phyloP scores from a whole-genome alignment of 805 yeast species.

The Ogataea philodendri region DNA sequence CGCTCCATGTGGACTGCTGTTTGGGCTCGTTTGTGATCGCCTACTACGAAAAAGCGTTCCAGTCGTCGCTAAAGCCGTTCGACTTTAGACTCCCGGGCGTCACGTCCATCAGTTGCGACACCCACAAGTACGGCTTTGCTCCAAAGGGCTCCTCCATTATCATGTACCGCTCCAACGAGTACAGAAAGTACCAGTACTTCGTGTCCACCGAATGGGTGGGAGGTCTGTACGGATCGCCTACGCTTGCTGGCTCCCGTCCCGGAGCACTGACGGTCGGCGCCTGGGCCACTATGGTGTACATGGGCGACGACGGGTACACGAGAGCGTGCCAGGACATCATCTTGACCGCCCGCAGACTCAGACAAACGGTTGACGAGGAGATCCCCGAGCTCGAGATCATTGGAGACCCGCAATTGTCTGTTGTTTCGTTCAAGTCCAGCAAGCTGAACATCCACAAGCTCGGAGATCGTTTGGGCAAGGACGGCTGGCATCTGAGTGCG shows the following conservation, averaged over 20 bases:
- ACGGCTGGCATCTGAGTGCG: constrained; percentile 88
- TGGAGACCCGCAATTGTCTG: constrained; percentile 86
- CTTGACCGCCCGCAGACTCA: constrained; percentile 57
- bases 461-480: constrained; percentile 62
- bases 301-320: constrained; percentile 83
- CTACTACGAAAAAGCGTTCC: constrained; percentile 58
- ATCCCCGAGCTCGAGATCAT: constrained; percentile 62
- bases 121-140: constrained; percentile 98
- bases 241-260: constrained; percentile 94
- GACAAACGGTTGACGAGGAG: constrained; percentile 41
- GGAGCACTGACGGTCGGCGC: constrained; percentile 98
- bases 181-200: constrained; percentile 82
- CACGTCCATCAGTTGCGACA: constrained; percentile 98
- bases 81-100: constrained; percentile 89
- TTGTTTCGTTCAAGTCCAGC: constrained; percentile 69
- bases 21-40: constrained; percentile 90
- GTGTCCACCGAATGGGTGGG: constrained; percentile 86
- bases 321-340: constrained; percentile 67
- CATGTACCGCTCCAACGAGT: constrained; percentile 71
- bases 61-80: constrained; percentile 48
- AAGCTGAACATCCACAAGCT: constrained; percentile 70
- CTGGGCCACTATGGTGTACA: constrained; percentile 86
- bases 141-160: constrained; percentile 94
- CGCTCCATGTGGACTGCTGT: constrained; percentile 94
- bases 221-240: constrained; percentile 94